phyloP scores from a whole-genome alignment of 176 grass and related monocot genomes.

The Oryza rufipogon region DNA sequence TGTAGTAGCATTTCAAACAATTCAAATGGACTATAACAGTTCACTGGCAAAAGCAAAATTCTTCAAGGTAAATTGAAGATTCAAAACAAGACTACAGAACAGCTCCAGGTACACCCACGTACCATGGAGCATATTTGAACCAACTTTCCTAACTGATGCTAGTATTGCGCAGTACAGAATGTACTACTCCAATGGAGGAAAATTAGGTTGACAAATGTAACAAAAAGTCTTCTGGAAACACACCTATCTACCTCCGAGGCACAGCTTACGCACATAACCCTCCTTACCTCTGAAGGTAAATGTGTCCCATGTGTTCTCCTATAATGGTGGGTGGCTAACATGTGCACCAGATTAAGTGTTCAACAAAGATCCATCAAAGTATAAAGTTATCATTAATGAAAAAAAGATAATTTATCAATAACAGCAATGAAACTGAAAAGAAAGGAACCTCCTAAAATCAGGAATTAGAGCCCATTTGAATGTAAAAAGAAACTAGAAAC shows the following conservation, averaged over 20 bases:
- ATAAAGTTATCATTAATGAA: slow-evolving; percentile 19
- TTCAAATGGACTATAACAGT: neutral
- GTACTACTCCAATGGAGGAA: slow-evolving; percentile 3
- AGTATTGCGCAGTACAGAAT: neutral
- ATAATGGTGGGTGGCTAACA: slow-evolving; percentile 26
- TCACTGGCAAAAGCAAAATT: neutral
- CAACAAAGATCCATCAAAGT: neutral
- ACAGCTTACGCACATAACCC: neutral
- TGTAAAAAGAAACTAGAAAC: slow-evolving; percentile 18
- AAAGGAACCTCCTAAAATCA: neutral
- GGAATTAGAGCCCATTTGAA: slow-evolving; percentile 9
- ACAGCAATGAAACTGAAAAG: slow-evolving; percentile 8
- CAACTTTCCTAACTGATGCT: neutral
- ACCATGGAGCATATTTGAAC: neutral
- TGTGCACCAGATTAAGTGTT: neutral
- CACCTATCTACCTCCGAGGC: neutral
- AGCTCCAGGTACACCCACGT: neutral
- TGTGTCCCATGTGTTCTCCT: neutral
- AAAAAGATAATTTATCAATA: slow-evolving; percentile 5
- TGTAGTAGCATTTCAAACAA: neutral
- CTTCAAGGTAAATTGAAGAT: neutral
- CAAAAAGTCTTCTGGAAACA: neutral
- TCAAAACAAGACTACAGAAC: neutral
- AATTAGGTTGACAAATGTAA: neutral
- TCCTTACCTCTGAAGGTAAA: neutral